Conservation (phyloP, 345 rosid species). For the Camelina sativa region DNA sequence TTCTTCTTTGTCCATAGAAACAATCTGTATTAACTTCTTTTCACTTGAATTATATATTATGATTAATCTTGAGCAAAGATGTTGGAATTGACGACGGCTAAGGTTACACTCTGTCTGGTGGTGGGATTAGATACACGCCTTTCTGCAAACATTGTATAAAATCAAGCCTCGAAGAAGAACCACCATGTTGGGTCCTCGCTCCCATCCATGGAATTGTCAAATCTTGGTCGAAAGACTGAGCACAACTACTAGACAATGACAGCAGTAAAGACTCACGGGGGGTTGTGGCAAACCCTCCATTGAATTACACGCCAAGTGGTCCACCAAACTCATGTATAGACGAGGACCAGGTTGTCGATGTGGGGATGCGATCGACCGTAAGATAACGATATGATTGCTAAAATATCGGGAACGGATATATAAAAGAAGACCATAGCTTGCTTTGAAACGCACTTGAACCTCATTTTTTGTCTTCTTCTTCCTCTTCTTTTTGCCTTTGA, state of each 20-base stretch:
- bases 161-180: background rate
- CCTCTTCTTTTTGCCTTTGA: background rate
- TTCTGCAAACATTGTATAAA: background rate
- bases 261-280: background rate
- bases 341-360: background rate
- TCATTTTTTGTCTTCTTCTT: background rate
- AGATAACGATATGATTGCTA: background rate
- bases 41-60: too few species aligned
- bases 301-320: background rate
- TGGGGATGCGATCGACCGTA: background rate
- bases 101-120: background rate
- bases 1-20: too few species aligned
- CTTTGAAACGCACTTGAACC: constrained; percentile 24
- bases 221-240: background rate
- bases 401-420: background rate
- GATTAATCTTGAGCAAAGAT: background rate
- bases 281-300: background rate
- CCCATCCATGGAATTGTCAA: background rate
- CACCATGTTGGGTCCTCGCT: background rate
- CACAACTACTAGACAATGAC: background rate
- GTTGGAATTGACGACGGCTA: background rate
- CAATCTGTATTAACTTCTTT: too few species aligned
- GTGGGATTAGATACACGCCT: background rate
- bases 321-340: background rate
- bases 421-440: background rate